Conservation (phyloP, 495 filamentous ascomycete genomes). For the Chaetomium cochliodes region DNA sequence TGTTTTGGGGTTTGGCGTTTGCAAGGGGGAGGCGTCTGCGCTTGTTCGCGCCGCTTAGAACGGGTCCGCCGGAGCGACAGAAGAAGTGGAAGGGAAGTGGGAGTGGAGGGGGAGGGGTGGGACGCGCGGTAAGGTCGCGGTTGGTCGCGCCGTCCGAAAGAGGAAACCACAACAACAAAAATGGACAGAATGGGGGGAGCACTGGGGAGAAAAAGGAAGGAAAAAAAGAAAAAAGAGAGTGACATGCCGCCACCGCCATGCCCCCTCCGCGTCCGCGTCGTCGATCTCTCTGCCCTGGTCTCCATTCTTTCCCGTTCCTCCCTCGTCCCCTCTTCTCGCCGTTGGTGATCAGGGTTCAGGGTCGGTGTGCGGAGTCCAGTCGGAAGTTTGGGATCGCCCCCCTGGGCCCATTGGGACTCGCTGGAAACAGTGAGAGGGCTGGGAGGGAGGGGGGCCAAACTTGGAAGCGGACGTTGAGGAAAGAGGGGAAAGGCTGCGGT, state of each 20-base stretch:
- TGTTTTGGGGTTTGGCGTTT: background rate
- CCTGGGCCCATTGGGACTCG: background rate
- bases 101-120: too few relatives aligned
- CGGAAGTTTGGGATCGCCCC: conserved; percentile 13
- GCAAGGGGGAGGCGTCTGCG: background rate
- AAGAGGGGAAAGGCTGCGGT: background rate
- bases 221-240: background rate
- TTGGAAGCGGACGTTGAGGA: conserved; percentile 1
- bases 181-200: too few relatives aligned
- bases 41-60: background rate
- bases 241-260: background rate
- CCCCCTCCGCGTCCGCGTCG: too few relatives aligned
- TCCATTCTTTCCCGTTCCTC: background rate
- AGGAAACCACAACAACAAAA: background rate
- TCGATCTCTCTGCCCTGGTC: background rate
- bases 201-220: background rate
- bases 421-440: background rate
- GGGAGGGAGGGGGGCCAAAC: background rate
- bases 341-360: conserved; percentile 18
- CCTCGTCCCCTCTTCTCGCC: background rate
- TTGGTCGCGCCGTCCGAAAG: background rate
- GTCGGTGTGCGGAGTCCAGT: conserved; percentile 7
- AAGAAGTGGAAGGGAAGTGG: background rate
- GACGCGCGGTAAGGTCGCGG: background rate
- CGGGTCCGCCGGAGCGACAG: background rate